Percentiles rank a stretch among this genome's conserved stretches.
phyloP scores from a whole-genome alignment of 768 basidiomycete genomes.

The Termitomyces sp. region DNA sequence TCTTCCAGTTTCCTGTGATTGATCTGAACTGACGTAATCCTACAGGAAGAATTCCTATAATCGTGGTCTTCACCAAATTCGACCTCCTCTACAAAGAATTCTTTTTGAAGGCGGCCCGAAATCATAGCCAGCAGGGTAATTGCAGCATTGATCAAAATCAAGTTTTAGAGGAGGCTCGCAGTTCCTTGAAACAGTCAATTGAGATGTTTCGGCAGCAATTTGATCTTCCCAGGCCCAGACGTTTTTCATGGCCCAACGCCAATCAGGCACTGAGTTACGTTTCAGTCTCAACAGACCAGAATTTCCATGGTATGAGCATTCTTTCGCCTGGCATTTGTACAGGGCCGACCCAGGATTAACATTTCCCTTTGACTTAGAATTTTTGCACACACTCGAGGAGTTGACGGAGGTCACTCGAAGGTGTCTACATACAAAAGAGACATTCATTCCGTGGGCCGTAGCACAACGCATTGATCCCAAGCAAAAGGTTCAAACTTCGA shows the following conservation, averaged over 20 bases:
- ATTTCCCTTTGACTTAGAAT: background rate
- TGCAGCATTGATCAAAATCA: background rate
- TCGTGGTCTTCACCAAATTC: constrained; percentile 1
- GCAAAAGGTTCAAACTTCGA: constrained; percentile 4
- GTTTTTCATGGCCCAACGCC: background rate
- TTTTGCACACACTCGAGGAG: background rate
- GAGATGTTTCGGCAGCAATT: background rate
- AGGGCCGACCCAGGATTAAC: background rate
- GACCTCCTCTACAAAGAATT: background rate
- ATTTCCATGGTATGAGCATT: background rate
- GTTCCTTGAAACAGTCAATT: background rate
- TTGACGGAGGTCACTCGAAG: background rate
- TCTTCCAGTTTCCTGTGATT: background rate
- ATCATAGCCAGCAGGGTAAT: background rate
- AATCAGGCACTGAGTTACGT: background rate
- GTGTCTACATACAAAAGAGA: constrained; percentile 5
- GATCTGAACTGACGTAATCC: background rate
- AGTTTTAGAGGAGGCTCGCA: background rate
- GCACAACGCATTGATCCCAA: constrained; percentile 7
- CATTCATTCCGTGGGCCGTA: constrained; percentile 6
- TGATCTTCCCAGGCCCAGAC: background rate
- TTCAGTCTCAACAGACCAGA: background rate
- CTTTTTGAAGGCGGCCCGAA: background rate
- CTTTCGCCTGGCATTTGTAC: background rate
- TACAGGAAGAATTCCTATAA: background rate